Base-by-base conservation (phyloP, 2,329 filamentous ascomycete genomes). In the Aspergillus glaucus region DNA sequence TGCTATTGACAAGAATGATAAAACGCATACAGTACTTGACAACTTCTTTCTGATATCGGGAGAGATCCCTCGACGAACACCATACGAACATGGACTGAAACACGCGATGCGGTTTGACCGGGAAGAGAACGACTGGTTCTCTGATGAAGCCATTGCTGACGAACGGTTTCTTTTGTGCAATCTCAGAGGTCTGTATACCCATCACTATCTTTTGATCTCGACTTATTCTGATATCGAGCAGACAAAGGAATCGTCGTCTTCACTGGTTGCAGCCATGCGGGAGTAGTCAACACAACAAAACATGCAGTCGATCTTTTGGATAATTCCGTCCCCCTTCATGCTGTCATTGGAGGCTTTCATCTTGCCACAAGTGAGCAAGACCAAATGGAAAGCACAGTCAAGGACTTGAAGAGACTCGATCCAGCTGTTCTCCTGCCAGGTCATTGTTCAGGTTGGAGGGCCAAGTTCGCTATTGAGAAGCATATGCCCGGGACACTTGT, bases 371-470 rank as follows among this genome's bases (percentile, higher is more conserved):
- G 70, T 4, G 65, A 75, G 5, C 57, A 69, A 3, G 60, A 66
- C 3, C 72, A 75, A 46, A 61, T 79, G 47, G 57, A 72, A 37
- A 64, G 62, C 15, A 77, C 76, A 0, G 63, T 80, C 1, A 55
- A 60, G n/a, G 77, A 79, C 46, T 60, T 81, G 19, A 74, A 75
- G 54, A 63, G 53, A 0, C 56, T 80, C 3, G 66, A 72, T 45
- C 75, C 76, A 0, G 71, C 71, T 10, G 64, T 80, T 0, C 57
- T 80, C 3, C 67, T 80, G 58, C 76, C 78, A 0, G 78, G 78
- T 0, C 78, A 81, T 58, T 80, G 77, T 54, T 75, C 77, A 0
- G 78, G 78, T 5, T 81, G 77, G 77, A 67, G 76, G 52, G 77
- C 75, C 32, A 79, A 79, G 58, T 74, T 74, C 53, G 69, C 69